A percentile compares a stretch with the other conserved stretches of the same genome.
Conservation (phyloP, 1,284 basidiomycete species). For the Gymnopus androsaceus region DNA sequence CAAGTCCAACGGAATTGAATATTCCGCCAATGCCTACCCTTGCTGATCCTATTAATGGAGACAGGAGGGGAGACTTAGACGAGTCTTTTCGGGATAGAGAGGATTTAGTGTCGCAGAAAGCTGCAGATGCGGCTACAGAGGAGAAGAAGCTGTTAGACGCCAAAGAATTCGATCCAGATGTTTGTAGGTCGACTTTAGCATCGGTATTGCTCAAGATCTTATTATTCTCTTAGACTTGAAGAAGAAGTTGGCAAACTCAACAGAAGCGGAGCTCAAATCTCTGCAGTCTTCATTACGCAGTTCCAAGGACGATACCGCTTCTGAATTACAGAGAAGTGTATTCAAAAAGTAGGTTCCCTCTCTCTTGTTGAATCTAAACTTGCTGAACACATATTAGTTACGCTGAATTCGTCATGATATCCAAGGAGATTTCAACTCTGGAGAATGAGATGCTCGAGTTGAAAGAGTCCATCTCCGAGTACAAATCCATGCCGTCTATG, state of each 20-base stretch:
- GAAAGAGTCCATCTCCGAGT: constrained; percentile 91
- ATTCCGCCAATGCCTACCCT: constrained; percentile 63
- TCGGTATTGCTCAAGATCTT: neutral
- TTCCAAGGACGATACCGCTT: constrained; percentile 65
- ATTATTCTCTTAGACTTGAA: constrained; percentile 58
- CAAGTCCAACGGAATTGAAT: constrained; percentile 55
- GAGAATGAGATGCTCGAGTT: constrained; percentile 99
- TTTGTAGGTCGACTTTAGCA: constrained; percentile 55
- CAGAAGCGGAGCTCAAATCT: constrained; percentile 73
- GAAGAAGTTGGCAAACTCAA: constrained; percentile 76
- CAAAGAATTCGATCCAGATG: constrained; percentile 80
- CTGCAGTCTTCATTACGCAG: constrained; percentile 70
- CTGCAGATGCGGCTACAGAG: constrained; percentile 54
- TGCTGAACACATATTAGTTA: constrained; percentile 58
- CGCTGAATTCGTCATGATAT: constrained; percentile 93
- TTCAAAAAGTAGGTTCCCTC: constrained; percentile 79
- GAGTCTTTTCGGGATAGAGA: constrained; percentile 44
- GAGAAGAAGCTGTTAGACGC: constrained; percentile 65
- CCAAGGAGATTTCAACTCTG: constrained; percentile 94
- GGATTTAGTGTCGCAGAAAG: constrained; percentile 12
- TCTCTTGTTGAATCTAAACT: neutral
- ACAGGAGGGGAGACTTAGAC: constrained; percentile 40
- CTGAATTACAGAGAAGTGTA: constrained; percentile 80
- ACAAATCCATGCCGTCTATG: constrained; percentile 92
- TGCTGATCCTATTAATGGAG: constrained; percentile 32